phyloP scores from a whole-genome alignment of 257 asterid species.

The Paulownia fortunei region DNA sequence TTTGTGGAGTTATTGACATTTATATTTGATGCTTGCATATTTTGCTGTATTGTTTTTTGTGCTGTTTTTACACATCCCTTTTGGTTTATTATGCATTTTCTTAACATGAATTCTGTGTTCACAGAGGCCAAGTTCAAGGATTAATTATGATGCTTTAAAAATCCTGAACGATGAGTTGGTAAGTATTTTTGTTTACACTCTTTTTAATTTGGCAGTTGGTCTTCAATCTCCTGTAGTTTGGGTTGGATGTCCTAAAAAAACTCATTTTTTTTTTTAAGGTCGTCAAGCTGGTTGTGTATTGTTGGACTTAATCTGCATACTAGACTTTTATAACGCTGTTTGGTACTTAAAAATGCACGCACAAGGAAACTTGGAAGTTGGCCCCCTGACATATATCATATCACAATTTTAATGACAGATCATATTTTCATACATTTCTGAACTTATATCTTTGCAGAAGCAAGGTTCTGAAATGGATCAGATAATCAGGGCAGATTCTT shows the following conservation, averaged over 20 bases:
- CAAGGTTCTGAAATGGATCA: conserved; percentile 31
- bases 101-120: conserved; percentile 20
- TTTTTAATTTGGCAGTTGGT: neutral
- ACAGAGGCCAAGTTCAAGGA: conserved; percentile 56
- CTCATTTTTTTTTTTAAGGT: neutral
- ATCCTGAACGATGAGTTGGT: conserved; percentile 49
- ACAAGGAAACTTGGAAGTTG: neutral
- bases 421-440: neutral
- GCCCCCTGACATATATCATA: neutral
- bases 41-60: neutral
- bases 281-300: neutral
- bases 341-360: neutral
- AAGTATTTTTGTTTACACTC: conserved; percentile 20
- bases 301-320: neutral
- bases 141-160: conserved; percentile 57
- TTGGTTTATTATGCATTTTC: neutral
- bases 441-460: conserved; percentile 29
- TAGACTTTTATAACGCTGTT: neutral
- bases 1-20: neutral
- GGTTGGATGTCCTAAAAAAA: neutral
- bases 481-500: conserved; percentile 14
- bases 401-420: neutral
- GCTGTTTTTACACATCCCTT: neutral
- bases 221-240: neutral
- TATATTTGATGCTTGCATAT: neutral